Evolutionary conservation across 345 rosid genomes (phyloP).

Genomic region (Gossypium arboreum): DNA sequence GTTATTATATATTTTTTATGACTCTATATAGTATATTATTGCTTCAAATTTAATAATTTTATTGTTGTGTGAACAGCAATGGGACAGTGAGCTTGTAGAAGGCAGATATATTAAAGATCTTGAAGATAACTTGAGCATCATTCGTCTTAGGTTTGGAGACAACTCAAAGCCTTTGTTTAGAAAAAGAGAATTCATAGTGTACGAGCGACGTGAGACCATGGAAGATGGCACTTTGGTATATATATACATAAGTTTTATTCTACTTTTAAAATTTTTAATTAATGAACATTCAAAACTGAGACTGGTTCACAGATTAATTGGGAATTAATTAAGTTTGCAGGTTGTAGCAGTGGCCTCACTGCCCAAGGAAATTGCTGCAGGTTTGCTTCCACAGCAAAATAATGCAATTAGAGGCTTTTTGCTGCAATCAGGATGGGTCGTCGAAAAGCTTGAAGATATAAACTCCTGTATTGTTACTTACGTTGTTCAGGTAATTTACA

Average conservation of each 20-base stretch:
- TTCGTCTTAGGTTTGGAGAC: conserved; percentile 61
- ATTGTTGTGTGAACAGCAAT: conserved; percentile 43
- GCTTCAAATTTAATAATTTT: not conserved
- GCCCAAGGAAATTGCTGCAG: conserved; percentile 10
- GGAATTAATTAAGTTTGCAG: not conserved
- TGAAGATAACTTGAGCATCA: conserved; percentile 69
- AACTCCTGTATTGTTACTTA: conserved; percentile 73
- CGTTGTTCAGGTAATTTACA: conserved; percentile 54
- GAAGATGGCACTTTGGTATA: conserved; percentile 76
- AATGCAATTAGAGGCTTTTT: conserved; percentile 61
- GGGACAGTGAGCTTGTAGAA: conserved; percentile 81
- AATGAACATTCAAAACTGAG: not conserved
- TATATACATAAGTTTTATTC: not conserved
- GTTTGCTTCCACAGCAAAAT: conserved; percentile 44
- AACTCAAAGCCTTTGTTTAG: conserved; percentile 66
- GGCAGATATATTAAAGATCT: conserved; percentile 59
- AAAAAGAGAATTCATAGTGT: conserved; percentile 78
- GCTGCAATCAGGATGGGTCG: conserved; percentile 85
- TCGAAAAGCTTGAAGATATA: conserved; percentile 64
- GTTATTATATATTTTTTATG: no score
- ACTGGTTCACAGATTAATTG: not conserved
- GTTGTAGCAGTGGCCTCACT: conserved; percentile 14
- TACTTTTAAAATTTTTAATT: not conserved
- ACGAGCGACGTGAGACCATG: conserved; percentile 76
- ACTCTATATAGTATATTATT: not conserved